Percentiles rank a stretch among this genome's conserved stretches.
Evolutionary conservation across 2,329 filamentous ascomycete species (phyloP).

Genomic region (Alternaria solani): DNA sequence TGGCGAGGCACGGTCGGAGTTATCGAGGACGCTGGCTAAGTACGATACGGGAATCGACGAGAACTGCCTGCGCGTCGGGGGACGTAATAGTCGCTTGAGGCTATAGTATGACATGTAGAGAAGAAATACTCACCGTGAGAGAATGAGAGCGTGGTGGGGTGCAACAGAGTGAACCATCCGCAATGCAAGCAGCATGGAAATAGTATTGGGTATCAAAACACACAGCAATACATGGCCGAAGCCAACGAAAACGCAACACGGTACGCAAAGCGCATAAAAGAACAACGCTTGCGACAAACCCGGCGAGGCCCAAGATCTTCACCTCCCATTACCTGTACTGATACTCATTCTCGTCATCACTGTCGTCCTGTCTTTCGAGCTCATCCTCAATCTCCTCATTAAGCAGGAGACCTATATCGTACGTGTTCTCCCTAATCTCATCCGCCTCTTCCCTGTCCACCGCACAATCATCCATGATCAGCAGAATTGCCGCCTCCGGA

Average conservation of each 20-base stretch:
- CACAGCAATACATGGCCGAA: neutral
- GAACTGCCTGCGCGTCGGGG: neutral
- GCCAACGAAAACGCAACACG: neutral
- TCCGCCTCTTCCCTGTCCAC: slow-evolving; percentile 57
- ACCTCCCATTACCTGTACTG: neutral
- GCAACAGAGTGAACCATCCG: neutral
- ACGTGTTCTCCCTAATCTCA: slow-evolving; percentile 71
- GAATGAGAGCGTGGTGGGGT: neutral
- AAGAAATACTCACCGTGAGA: neutral
- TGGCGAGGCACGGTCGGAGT: no score
- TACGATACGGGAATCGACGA: no score
- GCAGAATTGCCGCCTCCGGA: slow-evolving; percentile 67
- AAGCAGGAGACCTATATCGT: slow-evolving; percentile 70
- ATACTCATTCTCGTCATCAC: slow-evolving; percentile 27
- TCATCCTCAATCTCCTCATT: slow-evolving; percentile 69
- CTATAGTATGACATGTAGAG: neutral
- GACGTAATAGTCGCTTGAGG: neutral
- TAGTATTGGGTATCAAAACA: slow-evolving; percentile 1
- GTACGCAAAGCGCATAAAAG: neutral
- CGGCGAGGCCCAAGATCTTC: no score
- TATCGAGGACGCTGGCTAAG: no score
- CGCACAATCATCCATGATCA: slow-evolving; percentile 66
- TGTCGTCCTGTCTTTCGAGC: slow-evolving; percentile 38
- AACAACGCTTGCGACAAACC: neutral
- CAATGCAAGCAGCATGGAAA: neutral